Evolutionary conservation across 1,284 basidiomycete species (phyloP), one percentile per base, ranked within the genome.

Genomic region (Erythrobasidium hasegawianum): DNA sequence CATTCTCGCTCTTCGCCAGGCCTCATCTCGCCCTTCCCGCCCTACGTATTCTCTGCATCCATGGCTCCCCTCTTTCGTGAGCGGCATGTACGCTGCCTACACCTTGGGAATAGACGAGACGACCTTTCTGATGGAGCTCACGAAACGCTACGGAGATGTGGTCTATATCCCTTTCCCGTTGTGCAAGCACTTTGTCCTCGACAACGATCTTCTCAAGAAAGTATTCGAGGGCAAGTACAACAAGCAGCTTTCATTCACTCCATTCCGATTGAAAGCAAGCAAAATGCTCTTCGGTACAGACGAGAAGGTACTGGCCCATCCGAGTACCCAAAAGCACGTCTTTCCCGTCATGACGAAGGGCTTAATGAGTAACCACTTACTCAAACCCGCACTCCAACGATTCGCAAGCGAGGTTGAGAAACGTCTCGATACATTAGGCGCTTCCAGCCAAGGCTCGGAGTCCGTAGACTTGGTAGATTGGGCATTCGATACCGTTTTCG

Each of bases 81-180:
- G 55, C 24, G 62, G 62, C 43, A 13, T 65, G 11, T 58, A 65
- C 27, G 62, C 62, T 24, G 62, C 56, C 8, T 57, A 61, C 43
- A 11, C 47, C 26, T 61, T 72, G 13, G 71, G 71, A 18, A 18
- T 40, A 54, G 64, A 72, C 20, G 72, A 72, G 49, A 68, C 69
- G 11, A 56, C 7, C 7, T 72, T 72, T 47, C 45, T 71, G n/a
- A 38, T 55, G 8, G 5, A 13, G 1, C 61, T 70, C 3, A 54
- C 50, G 16, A 18, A 47, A n/a, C 24, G 45, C 2, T 71, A 69
- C 16, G 33, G 33, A 33, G 68, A 69, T 0, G 41, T 58, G 16
- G 69, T 71, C 2, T 72, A 68, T 39, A 24, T 72, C n/a, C 69
- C 71, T 3, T 73, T 69, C 67, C 72, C 72, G 10, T 29, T 73